Evolutionary conservation across 1,139 yeast genomes (phyloP).

Genomic region (Ogataea hybrid): DNA sequence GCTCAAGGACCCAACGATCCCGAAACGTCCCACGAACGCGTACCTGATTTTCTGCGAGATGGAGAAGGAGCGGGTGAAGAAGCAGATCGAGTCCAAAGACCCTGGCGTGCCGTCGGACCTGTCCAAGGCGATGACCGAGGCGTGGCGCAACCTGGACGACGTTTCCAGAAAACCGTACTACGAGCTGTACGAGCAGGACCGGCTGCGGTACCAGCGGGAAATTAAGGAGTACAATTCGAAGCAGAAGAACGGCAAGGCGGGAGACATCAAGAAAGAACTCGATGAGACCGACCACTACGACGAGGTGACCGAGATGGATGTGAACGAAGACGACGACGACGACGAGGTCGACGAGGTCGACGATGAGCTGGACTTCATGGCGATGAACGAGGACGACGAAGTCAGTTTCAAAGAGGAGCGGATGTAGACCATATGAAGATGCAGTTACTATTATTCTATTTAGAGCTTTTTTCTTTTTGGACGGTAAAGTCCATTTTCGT

Average conservation of each 20-base stretch:
- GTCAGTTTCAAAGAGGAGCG: slow-evolving; percentile 14
- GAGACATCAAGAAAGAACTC: slow-evolving; percentile 10
- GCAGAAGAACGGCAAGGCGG: slow-evolving; percentile 25
- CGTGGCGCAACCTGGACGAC: slow-evolving; percentile 76
- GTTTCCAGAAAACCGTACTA: slow-evolving; percentile 74
- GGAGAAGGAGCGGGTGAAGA: slow-evolving; percentile 72
- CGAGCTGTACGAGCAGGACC: slow-evolving; percentile 76
- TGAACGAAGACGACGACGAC: slow-evolving; percentile 18
- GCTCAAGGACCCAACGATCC: slow-evolving; percentile 74
- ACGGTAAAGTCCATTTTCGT: slow-evolving; percentile 74
- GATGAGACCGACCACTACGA: slow-evolving; percentile 1
- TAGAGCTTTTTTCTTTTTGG: slow-evolving; percentile 47
- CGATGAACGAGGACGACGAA: slow-evolving; percentile 17
- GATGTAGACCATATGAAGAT: no score
- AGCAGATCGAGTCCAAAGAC: slow-evolving; percentile 45
- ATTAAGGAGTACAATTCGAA: slow-evolving; percentile 61
- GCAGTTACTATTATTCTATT: no score
- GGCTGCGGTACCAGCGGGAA: slow-evolving; percentile 70
- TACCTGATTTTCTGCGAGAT: slow-evolving; percentile 83
- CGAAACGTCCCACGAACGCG: slow-evolving; percentile 89
- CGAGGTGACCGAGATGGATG: slow-evolving; percentile 9
- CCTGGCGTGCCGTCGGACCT: slow-evolving; percentile 57
- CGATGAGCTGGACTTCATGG: slow-evolving; percentile 14
- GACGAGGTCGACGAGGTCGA: slow-evolving; percentile 19
- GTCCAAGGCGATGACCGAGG: slow-evolving; percentile 76